Evolutionary conservation across 1,284 basidiomycete species (phyloP).

Genomic region (Amylostereum areolatum): DNA sequence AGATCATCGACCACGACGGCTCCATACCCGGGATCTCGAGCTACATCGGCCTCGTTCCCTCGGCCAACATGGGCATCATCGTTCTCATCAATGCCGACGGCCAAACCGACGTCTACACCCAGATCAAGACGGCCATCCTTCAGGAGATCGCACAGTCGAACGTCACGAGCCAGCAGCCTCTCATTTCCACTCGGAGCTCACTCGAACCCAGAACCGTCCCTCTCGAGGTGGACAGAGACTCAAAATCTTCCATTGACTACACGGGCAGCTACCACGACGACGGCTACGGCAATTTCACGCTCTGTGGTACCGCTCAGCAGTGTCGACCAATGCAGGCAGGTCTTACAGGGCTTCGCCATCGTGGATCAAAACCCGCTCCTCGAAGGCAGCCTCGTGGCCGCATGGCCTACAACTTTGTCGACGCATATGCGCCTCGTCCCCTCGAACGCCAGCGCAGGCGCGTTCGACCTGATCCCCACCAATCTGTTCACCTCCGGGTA

Average conservation of each 20-base stretch:
- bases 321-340: constrained; percentile 1
- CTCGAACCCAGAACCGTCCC: no score
- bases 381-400: constrained; percentile 9
- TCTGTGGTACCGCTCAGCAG: constrained; percentile 14
- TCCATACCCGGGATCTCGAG: constrained; percentile 36
- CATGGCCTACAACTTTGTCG: constrained; percentile 13
- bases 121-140: background rate
- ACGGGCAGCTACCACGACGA: constrained; percentile 15
- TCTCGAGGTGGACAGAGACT: no score
- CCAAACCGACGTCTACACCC: background rate
- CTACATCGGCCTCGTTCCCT: constrained; percentile 22
- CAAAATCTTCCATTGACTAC: constrained; percentile 11
- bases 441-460: constrained; percentile 2
- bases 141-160: no score
- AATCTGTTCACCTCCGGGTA: constrained; percentile 16
- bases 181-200: no score
- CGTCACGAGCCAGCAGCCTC: no score
- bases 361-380: constrained; percentile 3
- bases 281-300: constrained; percentile 16
- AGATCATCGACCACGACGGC: constrained; percentile 33
- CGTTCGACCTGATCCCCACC: constrained; percentile 12
- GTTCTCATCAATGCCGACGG: constrained; percentile 34
- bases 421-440: constrained; percentile 15
- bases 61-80: constrained; percentile 34
- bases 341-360: constrained; percentile 13